Base-by-base conservation (phyloP, 225 moss, liverwort and hornwort species). In the Thuidium tamariscinum region DNA sequence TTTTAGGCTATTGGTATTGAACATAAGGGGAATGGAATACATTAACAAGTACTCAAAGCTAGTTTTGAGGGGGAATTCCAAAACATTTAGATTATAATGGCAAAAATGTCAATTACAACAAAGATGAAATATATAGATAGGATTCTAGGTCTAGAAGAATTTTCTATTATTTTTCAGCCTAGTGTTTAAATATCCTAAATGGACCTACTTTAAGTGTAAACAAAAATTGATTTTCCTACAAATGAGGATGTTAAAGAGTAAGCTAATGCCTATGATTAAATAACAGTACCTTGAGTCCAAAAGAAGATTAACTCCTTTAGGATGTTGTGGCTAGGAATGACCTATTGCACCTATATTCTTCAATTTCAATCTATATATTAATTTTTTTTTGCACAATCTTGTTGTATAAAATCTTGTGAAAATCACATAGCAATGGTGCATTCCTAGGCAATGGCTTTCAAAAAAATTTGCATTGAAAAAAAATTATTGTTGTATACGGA, bases 1-100 rank as follows among this genome's bases (percentile, higher is more conserved):
- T 39, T 68, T 1, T 4, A 1, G 13, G 0, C 23, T 1, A 23
- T 0, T 68, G 8, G 13, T 68, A 39, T 23, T 0, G 13, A 39
- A 23, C 0, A 0, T 2, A 66, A 20, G 7, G 23, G 4, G 3
- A 67, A 37, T n/a, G 32, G 13, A 4, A 68, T 68, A 68, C 14
- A 41, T 41, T 39, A 37, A 0, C 2, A 66, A 39, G 11, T 13
- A 12, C 7, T 68, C n/a, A n/a, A n/a, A n/a, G 13, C 7, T 13
- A 41, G 41, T 69, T 39, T 0, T 14, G 0, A 41, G 0, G 26
- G 1, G 3, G 8, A 15, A 69, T 39, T 69, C 10, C 6, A 0
- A 4, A 69, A 13, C 39, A 23, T 8, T 39, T 25, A 13, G 14
- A 69, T 14, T 1, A 8, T 4, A 41, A 25, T 41, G 8, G 25